Evolutionary conservation across 2,329 filamentous ascomycete species (phyloP).

Genomic region (Hypocrella siamensis): DNA sequence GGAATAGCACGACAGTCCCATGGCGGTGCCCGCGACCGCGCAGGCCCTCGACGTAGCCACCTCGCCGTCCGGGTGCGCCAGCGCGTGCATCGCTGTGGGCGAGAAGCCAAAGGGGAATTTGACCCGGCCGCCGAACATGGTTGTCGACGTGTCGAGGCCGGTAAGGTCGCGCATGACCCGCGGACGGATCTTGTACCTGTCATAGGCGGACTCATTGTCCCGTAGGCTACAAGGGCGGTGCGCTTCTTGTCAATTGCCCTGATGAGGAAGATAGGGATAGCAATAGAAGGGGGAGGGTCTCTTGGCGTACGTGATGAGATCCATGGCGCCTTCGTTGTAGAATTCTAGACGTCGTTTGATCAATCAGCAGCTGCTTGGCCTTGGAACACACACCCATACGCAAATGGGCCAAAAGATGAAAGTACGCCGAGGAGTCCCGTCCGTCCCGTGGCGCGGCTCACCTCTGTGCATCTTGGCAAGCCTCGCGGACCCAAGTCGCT

Average conservation of each 20-base stretch:
- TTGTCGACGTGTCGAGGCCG: slow-evolving; percentile 7
- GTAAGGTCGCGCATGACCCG: slow-evolving; percentile 10
- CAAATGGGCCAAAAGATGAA: not conserved
- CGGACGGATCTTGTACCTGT: slow-evolving; percentile 31
- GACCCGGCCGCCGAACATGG: slow-evolving; percentile 15
- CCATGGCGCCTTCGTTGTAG: slow-evolving; percentile 41
- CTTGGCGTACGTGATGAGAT: slow-evolving; percentile 15
- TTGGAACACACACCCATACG: not conserved
- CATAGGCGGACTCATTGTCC: slow-evolving; percentile 37
- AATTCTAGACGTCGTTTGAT: slow-evolving; percentile 21
- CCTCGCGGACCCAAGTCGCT: not conserved
- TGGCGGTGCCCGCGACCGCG: not conserved
- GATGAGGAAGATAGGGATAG: slow-evolving; percentile 17
- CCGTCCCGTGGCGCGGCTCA: not conserved
- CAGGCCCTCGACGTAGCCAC: slow-evolving; percentile 28
- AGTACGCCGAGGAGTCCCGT: not conserved
- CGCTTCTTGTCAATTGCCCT: not conserved
- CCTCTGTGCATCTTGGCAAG: not conserved
- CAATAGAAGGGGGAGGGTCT: not conserved
- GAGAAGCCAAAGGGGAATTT: slow-evolving; percentile 34
- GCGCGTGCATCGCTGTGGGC: slow-evolving; percentile 35
- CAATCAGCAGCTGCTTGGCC: not conserved
- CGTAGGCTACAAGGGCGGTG: slow-evolving; percentile 13
- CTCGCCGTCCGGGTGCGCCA: slow-evolving; percentile 37
- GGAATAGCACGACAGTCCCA: slow-evolving; percentile 10